Evolutionary conservation across 371 early-diverging fungal species (phyloP), one percentile per base, ranked within the genome.

Genomic region (Parasitella parasitica): DNA sequence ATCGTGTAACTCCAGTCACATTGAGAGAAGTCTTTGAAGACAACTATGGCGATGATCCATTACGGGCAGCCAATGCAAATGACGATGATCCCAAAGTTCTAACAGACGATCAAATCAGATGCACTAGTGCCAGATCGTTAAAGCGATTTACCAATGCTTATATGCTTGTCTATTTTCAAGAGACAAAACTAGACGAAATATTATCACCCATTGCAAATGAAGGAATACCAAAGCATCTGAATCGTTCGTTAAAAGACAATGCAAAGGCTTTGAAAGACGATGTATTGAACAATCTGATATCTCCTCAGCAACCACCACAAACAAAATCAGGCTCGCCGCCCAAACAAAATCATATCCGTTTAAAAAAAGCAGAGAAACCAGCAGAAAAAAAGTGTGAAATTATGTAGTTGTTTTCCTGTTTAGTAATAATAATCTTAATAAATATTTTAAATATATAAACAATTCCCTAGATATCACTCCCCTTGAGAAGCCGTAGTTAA

Each of bases 121-220:
- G 49, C 22, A 65, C 48, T 28, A 65, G 37, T 49, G 41, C 52
- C 22, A 60, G 76, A n/a, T 32, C 55, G 6, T 32, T 67, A 13
- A 67, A 61, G 38, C 53, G 62, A 11, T 67, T 67, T 18, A 67
- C 68, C 22, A 67, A 67, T 54, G 97, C 97, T 1, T 97, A 97
- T 81, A 96, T 97, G 95, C 80, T 97, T 71, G 96, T 96, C 35
- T 97, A 97, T 67, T 85, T 97, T 54, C 89, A 93, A 57, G 83
- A 92, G 69, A 66, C 77, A 11, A 82, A 87, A 54, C 62, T 89
- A 61, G 88, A 86, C 38, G 72, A 82, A 24, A 85, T 96, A n/a
- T 74, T 95, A 61, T 78, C 78, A 26, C 86, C 86, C 0, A 73
- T 94, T 6, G 58, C 78, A 1, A 69, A 71, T 5, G 65, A 73